Evolutionary conservation across 495 filamentous ascomycete species (phyloP).

Genomic region (Jackrogersella multiformis): DNA sequence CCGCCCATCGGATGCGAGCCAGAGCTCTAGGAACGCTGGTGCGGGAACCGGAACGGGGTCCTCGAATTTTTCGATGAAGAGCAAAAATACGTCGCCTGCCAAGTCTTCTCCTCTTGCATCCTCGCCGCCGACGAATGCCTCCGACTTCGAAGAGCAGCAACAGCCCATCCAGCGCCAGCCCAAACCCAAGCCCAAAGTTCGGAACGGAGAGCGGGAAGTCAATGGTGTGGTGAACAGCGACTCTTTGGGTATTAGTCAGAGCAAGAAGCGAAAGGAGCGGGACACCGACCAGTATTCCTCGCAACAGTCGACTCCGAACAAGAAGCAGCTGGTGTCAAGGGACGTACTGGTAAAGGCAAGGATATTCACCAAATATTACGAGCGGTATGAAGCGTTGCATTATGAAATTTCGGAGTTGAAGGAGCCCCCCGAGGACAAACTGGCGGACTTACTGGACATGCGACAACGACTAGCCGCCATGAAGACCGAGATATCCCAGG

Average conservation of each 20-base stretch:
- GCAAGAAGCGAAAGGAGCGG: constrained; percentile 54
- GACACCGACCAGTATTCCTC: constrained; percentile 41
- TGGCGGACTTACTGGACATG: constrained; percentile 68
- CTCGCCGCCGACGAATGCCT: constrained; percentile 80
- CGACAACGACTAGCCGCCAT: constrained; percentile 66
- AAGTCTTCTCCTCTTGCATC: constrained; percentile 80
- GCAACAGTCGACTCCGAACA: constrained; percentile 45
- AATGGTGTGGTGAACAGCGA: constrained; percentile 32
- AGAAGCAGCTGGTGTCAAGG: constrained; percentile 50
- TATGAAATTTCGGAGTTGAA: constrained; percentile 61
- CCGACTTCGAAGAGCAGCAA: constrained; percentile 61
- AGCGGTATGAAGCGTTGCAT: constrained; percentile 70
- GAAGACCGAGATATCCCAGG: constrained; percentile 73
- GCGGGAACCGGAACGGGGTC: constrained; percentile 34
- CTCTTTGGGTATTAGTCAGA: constrained; percentile 29
- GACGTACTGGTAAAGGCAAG: constrained; percentile 63
- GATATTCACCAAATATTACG: constrained; percentile 69
- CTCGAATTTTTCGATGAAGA: constrained; percentile 48
- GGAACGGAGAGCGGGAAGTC: constrained; percentile 30
- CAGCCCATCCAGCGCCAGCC: constrained; percentile 44
- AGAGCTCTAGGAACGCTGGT: constrained; percentile 52
- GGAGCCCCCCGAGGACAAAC: constrained; percentile 63
- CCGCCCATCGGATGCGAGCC: constrained; percentile 59
- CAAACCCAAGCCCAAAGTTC: constrained; percentile 40
- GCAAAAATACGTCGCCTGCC: constrained; percentile 65